Base-by-base conservation (phyloP, 2,329 filamentous ascomycete species). In the Colletotrichum sublineola region DNA sequence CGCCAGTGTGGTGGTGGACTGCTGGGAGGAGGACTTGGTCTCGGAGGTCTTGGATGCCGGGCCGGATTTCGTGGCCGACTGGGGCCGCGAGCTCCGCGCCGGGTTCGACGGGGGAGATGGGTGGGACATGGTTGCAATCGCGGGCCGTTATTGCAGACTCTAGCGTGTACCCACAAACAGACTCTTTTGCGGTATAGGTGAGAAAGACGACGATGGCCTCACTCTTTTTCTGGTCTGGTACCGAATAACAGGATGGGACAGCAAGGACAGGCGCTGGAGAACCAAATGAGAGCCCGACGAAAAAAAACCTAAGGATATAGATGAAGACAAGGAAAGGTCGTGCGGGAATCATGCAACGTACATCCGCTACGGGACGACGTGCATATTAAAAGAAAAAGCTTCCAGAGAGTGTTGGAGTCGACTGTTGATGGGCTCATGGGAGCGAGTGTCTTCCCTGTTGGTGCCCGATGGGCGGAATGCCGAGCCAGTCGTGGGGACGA, bases 391-490 rank as follows among this genome's bases (percentile, higher is more conserved):
- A 69, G 66, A 48, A 72, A 46, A 72, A 46, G 57, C 42, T 44
- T 46, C 20, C 44, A 14, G 38, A 68, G 62, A 52, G 65, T 5
- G 46, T 46, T 12, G 24, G 36, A 52, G 40, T 40, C 15, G 52
- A 63, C 52, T 29, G 58, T 40, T 20, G 46, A 20, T 15, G 33
- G 48, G 20, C 40, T 55, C 36, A 20, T 24, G 46, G 18, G 48
- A 55, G 36, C 15, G 50, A 38, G 44, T 36, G 53, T 42, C 50
- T 9, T 53, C 31, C 15, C 33, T 56, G 62, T 72, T 72, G 69
- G 66, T 72, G 69, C 69, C 69, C 69, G 66, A 72, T 69, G 66
- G 40, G 46, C 66, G 69, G 69, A 64, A 72, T 69, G 69, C 65
- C 66, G 66, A 60, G 58, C 40, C 44, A 33, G 52, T 46, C 66